phyloP scores from a whole-genome alignment of 2,329 filamentous ascomycete species.

The Onygena corvina region DNA sequence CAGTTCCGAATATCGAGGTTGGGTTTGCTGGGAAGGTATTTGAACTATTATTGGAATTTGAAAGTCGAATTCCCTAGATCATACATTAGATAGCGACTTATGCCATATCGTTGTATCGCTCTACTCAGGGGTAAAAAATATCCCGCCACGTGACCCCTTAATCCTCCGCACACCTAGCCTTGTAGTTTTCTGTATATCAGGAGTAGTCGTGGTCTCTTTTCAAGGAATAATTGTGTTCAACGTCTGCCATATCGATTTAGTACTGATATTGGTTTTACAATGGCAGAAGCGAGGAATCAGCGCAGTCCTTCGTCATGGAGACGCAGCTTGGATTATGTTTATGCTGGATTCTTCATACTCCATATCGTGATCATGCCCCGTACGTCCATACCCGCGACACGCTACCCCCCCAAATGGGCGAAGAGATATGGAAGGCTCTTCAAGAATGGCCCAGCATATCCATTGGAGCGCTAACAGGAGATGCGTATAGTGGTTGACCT shows the following conservation, averaged over 20 bases:
- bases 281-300: background rate
- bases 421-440: background rate
- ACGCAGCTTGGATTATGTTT: conserved; percentile 30
- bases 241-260: background rate
- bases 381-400: conserved; percentile 26
- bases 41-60: conserved; percentile 3
- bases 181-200: too few relatives aligned
- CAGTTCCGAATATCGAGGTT: background rate
- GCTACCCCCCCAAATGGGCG: background rate
- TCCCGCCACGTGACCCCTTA: too few relatives aligned
- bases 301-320: conserved; percentile 19
- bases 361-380: conserved; percentile 52
- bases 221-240: too few relatives aligned
- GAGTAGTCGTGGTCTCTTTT: too few relatives aligned
- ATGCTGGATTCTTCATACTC: conserved; percentile 49
- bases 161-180: too few relatives aligned
- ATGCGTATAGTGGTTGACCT: conserved; percentile 45
- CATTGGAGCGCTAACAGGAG: conserved; percentile 1
- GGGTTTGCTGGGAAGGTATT: background rate
- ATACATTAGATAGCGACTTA: background rate
- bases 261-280: background rate
- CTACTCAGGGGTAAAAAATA: too few relatives aligned
- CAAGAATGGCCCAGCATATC: background rate
- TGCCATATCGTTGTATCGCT: background rate
- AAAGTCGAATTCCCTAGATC: background rate